These are phyloP conservation scores for Albifimbria verrucaria DNA, from an alignment of 2,329 filamentous ascomycete species.

Conservation along the genomic window DNA sequence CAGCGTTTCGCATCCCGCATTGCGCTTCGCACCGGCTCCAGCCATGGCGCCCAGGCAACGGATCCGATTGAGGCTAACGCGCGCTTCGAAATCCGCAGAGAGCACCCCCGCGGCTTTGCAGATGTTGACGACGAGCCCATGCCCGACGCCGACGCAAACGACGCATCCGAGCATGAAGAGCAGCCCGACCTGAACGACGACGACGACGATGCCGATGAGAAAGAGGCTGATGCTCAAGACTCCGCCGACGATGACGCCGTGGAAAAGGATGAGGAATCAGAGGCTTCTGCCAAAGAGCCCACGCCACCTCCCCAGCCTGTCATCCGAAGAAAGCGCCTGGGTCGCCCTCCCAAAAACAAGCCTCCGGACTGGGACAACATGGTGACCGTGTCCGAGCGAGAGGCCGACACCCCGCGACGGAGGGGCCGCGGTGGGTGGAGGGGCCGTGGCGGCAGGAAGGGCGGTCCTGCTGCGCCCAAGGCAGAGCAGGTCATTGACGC, in stretches of 20 bases:
- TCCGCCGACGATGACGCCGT: slow-evolving; percentile 35
- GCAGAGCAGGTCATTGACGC: slow-evolving; percentile 87
- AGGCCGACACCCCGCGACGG: slow-evolving; percentile 57
- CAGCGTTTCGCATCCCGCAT: neutral
- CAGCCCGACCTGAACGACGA: slow-evolving; percentile 29
- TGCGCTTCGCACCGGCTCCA: neutral
- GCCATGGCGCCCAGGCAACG: slow-evolving; percentile 24
- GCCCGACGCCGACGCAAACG: slow-evolving; percentile 26
- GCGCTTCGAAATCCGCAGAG: slow-evolving; percentile 28
- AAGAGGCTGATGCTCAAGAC: slow-evolving; percentile 48
- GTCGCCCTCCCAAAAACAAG: slow-evolving; percentile 80
- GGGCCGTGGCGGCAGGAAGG: slow-evolving; percentile 61
- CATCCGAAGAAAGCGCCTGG: slow-evolving; percentile 74
- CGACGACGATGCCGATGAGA: slow-evolving; percentile 42
- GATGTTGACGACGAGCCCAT: slow-evolving; percentile 33
- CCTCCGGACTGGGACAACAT: slow-evolving; percentile 74
- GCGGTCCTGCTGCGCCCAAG: slow-evolving; percentile 70
- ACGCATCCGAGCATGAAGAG: slow-evolving; percentile 43
- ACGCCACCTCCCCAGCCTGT: slow-evolving; percentile 58
- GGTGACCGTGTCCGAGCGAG: slow-evolving; percentile 52
- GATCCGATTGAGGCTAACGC: slow-evolving; percentile 31
- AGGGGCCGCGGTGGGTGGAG: slow-evolving; percentile 70
- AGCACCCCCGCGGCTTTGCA: slow-evolving; percentile 40
- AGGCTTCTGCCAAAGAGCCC: slow-evolving; percentile 48
- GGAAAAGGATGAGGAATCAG: slow-evolving; percentile 34